Evolutionary conservation across 129 eudicot genomes (phyloP).

Genomic region (Artemisia tridentata): DNA sequence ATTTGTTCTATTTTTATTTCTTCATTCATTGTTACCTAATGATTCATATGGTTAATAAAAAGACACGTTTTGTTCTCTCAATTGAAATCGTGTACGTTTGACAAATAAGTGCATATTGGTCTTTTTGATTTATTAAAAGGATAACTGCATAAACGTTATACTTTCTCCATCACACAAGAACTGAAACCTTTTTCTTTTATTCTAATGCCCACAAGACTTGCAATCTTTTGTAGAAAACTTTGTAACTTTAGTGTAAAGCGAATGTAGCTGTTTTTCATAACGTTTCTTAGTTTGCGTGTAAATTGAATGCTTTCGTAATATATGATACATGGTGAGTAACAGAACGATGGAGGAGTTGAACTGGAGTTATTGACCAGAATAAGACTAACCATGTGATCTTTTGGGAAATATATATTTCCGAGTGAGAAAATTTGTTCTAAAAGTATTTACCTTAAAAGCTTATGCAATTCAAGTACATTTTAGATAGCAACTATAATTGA

Average conservation of each 20-base stretch:
- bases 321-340: neutral
- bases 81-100: conserved; percentile 4
- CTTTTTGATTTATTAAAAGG: neutral
- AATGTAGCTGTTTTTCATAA: neutral
- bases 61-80: conserved; percentile 14
- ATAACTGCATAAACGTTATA: neutral
- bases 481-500: neutral
- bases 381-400: neutral
- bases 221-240: neutral
- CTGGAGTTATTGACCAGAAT: neutral
- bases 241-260: neutral
- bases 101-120: conserved; percentile 8
- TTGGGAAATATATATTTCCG: too few relatives aligned
- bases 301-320: too few relatives aligned
- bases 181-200: neutral
- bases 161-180: neutral
- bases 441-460: neutral
- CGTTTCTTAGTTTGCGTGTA: neutral
- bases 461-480: conserved; percentile 6
- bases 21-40: conserved; percentile 18
- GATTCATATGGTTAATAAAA: conserved; percentile 2
- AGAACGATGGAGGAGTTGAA: neutral
- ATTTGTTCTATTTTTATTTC: conserved; percentile 19
- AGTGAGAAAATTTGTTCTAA: neutral
- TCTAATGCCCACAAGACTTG: conserved; percentile 5